phyloP scores from a whole-genome alignment of 1,284 basidiomycete genomes.

The Chondrostereum purpureum region DNA sequence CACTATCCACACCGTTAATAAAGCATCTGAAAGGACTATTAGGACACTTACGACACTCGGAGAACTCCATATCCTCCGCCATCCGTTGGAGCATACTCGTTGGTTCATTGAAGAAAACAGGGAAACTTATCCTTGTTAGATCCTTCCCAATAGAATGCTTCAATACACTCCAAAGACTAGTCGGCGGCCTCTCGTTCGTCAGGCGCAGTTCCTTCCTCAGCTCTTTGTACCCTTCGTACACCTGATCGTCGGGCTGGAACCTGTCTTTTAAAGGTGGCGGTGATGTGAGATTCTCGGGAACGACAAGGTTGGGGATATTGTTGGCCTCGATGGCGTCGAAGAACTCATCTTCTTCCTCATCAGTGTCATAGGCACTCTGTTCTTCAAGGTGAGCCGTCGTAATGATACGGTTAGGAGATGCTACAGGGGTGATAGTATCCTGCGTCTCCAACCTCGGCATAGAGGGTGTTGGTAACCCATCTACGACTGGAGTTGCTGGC shows the following conservation, averaged over 20 bases:
- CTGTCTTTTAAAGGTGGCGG: slow-evolving; percentile 21
- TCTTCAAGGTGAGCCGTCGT: slow-evolving; percentile 29
- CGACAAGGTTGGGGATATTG: slow-evolving; percentile 66
- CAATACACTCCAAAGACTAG: slow-evolving; percentile 92
- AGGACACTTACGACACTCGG: slow-evolving; percentile 74
- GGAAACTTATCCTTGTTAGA: slow-evolving; percentile 92
- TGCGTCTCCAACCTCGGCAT: slow-evolving; percentile 7
- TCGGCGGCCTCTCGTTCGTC: slow-evolving; percentile 80
- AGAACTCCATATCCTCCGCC: slow-evolving; percentile 95
- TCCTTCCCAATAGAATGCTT: slow-evolving; percentile 98
- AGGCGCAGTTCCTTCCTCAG: slow-evolving; percentile 68
- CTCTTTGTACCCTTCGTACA: slow-evolving; percentile 66
- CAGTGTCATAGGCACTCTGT: slow-evolving; percentile 54
- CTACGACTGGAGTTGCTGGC: slow-evolving; percentile 4
- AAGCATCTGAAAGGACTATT: background rate
- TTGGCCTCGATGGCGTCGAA: slow-evolving; percentile 94
- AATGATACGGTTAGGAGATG: slow-evolving; percentile 9
- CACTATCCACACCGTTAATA: slow-evolving; percentile 37
- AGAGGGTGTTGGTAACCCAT: background rate
- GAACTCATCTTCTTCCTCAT: slow-evolving; percentile 96
- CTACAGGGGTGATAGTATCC: slow-evolving; percentile 10
- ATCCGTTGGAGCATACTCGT: slow-evolving; percentile 92
- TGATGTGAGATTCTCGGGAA: slow-evolving; percentile 53
- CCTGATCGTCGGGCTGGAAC: slow-evolving; percentile 24
- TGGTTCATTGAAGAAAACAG: slow-evolving; percentile 94